Percentiles rank a stretch among this genome's conserved stretches.
Conservation (phyloP, 2,329 filamentous ascomycete species). For the Diaporthe longicolla region DNA sequence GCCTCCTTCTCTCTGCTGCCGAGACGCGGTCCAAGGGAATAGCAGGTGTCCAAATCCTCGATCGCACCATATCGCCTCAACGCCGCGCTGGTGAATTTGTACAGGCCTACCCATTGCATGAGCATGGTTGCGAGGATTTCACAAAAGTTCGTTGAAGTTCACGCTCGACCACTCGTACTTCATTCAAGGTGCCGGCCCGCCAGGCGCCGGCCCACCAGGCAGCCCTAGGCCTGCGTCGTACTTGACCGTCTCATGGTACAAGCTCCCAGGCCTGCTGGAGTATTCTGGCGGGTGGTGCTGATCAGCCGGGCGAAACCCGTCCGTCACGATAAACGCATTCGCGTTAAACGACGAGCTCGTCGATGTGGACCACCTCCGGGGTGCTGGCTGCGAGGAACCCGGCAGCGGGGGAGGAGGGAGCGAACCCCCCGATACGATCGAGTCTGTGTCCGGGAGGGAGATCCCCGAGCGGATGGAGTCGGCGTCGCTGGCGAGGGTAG, state of each 20-base stretch:
- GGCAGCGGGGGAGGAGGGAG: conserved; percentile 30
- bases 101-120: too few species aligned
- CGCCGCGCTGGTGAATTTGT: background rate
- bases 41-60: background rate
- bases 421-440: conserved; percentile 17
- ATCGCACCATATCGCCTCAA: too few species aligned
- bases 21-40: background rate
- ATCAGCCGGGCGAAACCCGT: conserved; percentile 27
- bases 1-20: background rate
- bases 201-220: conserved; percentile 25
- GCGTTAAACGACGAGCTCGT: conserved; percentile 42
- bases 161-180: too few species aligned
- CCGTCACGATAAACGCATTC: conserved; percentile 37
- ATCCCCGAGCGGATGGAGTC: conserved; percentile 34
- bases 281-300: conserved; percentile 28
- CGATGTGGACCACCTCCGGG: conserved; percentile 43
- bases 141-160: background rate
- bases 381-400: conserved; percentile 1
- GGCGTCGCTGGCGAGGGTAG: conserved; percentile 38
- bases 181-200: conserved; percentile 24
- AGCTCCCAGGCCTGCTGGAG: conserved; percentile 38
- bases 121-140: too few species aligned
- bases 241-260: conserved; percentile 42
- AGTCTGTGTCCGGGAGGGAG: conserved; percentile 28
- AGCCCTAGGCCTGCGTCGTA: conserved; percentile 37